These are phyloP conservation scores for Calonectria montana DNA, from an alignment of 2,329 filamentous ascomycete genomes.

Conservation along the genomic window DNA sequence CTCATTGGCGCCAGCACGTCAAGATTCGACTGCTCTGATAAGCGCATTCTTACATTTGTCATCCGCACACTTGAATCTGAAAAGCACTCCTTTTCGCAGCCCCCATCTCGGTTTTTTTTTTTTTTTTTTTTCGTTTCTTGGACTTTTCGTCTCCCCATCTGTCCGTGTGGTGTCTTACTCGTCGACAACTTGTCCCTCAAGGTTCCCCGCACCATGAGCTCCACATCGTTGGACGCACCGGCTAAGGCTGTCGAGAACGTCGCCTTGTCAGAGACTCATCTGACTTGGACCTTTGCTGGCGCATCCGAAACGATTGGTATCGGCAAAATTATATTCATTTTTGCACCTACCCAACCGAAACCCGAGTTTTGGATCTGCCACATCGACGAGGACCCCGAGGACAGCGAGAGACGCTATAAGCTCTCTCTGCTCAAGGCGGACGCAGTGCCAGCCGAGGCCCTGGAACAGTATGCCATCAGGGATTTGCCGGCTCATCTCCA, in stretches of 20 bases:
- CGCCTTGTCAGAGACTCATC: conserved; percentile 33
- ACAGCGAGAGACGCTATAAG: conserved; percentile 40
- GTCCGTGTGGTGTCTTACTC: too few relatives aligned
- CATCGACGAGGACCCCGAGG: conserved; percentile 50
- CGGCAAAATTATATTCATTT: conserved; percentile 45
- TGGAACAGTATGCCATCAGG: conserved; percentile 50
- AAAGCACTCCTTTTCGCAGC: neutral
- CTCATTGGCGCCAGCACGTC: neutral
- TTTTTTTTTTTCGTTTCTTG: too few relatives aligned
- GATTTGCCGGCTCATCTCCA: conserved; percentile 53
- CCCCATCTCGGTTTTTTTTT: neutral
- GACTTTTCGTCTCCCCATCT: neutral
- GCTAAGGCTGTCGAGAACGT: conserved; percentile 30
- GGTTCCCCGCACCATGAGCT: conserved; percentile 25
- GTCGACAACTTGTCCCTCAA: neutral
- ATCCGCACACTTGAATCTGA: neutral
- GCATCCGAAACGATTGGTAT: conserved; percentile 27
- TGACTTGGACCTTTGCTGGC: conserved; percentile 43
- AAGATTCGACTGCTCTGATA: neutral
- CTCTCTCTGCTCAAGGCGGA: conserved; percentile 44
- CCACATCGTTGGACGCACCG: neutral
- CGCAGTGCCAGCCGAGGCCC: conserved; percentile 51
- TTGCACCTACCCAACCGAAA: conserved; percentile 22
- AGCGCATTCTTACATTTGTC: neutral
- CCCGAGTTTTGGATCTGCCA: conserved; percentile 48